Evolutionary conservation across 208 protist genomes (phyloP).

Genomic region (Crithidia expoeki): DNA sequence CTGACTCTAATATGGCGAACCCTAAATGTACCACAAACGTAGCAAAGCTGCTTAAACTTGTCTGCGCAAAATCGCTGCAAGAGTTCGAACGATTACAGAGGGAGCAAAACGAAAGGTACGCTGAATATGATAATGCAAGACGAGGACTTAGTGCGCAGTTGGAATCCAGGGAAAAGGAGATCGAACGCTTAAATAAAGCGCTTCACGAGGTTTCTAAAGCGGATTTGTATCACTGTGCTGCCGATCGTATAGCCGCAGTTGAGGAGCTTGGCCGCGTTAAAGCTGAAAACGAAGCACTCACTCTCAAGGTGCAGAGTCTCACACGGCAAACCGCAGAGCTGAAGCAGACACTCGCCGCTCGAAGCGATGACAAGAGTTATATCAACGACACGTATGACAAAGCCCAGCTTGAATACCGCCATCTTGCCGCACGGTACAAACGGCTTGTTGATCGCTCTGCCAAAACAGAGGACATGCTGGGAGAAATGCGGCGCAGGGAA

Average conservation of each 20-base stretch:
- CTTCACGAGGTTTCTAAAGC: conserved; percentile 1
- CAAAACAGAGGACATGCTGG: conserved; percentile 58
- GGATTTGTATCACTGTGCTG: conserved; percentile 6
- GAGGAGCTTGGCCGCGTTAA: conserved; percentile 36
- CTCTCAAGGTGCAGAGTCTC: conserved; percentile 37
- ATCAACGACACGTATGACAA: conserved; percentile 64
- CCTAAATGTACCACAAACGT: conserved; percentile 57
- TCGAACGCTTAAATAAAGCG: conserved; percentile 14
- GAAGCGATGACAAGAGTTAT: conserved; percentile 47
- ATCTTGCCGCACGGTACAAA: conserved; percentile 66
- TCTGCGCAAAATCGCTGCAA: conserved; percentile 46
- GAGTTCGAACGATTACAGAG: conserved; percentile 39
- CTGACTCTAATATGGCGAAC: conserved; percentile 69
- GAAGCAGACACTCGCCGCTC: conserved; percentile 41
- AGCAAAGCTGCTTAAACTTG: conserved; percentile 62
- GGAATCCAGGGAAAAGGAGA: conserved; percentile 28
- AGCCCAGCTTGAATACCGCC: conserved; percentile 79
- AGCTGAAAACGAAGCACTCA: conserved; percentile 48
- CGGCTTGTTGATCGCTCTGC: conserved; percentile 55
- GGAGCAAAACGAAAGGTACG: conserved; percentile 14
- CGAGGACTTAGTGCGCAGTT: conserved; percentile 25
- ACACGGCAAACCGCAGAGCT: conserved; percentile 48
- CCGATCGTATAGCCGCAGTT: background rate
- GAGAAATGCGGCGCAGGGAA: conserved; percentile 49
- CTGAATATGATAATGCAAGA: conserved; percentile 24